Evolutionary conservation across 1,139 yeast genomes (phyloP).

Genomic region (Pichia sp.): DNA sequence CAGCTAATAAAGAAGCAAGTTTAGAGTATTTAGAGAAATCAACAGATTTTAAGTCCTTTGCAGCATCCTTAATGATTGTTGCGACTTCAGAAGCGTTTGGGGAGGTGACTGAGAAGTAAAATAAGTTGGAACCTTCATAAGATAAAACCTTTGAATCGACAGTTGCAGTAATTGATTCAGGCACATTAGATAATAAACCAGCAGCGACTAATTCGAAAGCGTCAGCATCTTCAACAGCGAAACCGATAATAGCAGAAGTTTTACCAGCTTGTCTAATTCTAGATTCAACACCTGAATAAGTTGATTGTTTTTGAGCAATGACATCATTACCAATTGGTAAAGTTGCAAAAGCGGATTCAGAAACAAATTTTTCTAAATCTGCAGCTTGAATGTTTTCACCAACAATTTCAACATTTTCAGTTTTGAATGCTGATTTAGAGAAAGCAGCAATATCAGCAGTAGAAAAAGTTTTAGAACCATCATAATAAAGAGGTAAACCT

Average conservation of each 20-base stretch:
- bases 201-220: slow-evolving; percentile 68
- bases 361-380: slow-evolving; percentile 64
- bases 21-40: slow-evolving; percentile 30
- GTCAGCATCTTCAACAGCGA: slow-evolving; percentile 68
- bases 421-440: slow-evolving; percentile 64
- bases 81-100: slow-evolving; percentile 50
- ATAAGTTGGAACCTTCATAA: slow-evolving; percentile 79
- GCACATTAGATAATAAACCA: slow-evolving; percentile 60
- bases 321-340: slow-evolving; percentile 51
- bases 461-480: slow-evolving; percentile 45
- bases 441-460: slow-evolving; percentile 61
- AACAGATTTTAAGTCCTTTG: slow-evolving; percentile 32
- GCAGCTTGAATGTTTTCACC: slow-evolving; percentile 71
- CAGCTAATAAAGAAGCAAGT: slow-evolving; percentile 35
- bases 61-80: slow-evolving; percentile 56
- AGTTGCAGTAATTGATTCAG: slow-evolving; percentile 36
- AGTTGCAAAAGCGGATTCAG: slow-evolving; percentile 58
- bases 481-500: slow-evolving; percentile 77
- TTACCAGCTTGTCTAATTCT: slow-evolving; percentile 67
- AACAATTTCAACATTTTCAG: slow-evolving; percentile 62
- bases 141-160: slow-evolving; percentile 49
- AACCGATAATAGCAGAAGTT: slow-evolving; percentile 73
- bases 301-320: slow-evolving; percentile 36
- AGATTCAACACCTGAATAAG: slow-evolving; percentile 59
- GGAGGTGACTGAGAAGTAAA: slow-evolving; percentile 64